Evolutionary conservation across 345 rosid genomes (phyloP), one percentile per base, ranked within the genome.

Genomic region (Heritiera littoralis): DNA sequence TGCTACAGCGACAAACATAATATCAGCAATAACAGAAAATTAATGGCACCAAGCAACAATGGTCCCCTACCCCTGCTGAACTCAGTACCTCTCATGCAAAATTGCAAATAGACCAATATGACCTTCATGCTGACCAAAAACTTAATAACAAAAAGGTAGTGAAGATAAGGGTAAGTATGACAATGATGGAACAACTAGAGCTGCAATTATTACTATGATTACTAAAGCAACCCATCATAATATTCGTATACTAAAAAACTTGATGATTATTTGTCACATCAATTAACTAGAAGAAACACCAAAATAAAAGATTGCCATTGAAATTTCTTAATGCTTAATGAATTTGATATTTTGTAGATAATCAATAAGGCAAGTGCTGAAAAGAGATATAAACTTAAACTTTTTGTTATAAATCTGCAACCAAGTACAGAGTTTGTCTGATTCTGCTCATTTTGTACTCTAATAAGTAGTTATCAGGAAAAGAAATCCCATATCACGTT

Each of bases 391-490:
- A 70, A 68, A 70, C 58, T 28, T 48, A 23, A 48, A 48, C 17
- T 35, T 43, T 67, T 48, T 70, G 56, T 58, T 56, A 71, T 56
- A 71, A 71, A 72, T 56, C 58, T 20, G 7, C 8, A 13, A 72
- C 40, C 76, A 54, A 72, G 18, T 52, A 4, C 61, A 72, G 55
- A 72, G 38, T 61, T 28, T 13, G 28, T 17, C 43, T 30, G 61
- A 15, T 32, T 72, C 41, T 30, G 43, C 23, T 51, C 41, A 49
- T 49, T 49, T 30, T 49, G 18, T 13, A 14, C 56, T 52, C 56
- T 52, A 52, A 52, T 52, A 48, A 48, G 12, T 4, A 52, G 56
- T 52, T 52, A 48, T 20, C 55, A 68, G 73, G 40, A 46, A 69
- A 46, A 69, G 55, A 46, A n/a, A 68, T 32, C 51, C 15, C 18